Evolutionary conservation across 257 asterid genomes (phyloP).

Genomic region (Solanum boliviense): DNA sequence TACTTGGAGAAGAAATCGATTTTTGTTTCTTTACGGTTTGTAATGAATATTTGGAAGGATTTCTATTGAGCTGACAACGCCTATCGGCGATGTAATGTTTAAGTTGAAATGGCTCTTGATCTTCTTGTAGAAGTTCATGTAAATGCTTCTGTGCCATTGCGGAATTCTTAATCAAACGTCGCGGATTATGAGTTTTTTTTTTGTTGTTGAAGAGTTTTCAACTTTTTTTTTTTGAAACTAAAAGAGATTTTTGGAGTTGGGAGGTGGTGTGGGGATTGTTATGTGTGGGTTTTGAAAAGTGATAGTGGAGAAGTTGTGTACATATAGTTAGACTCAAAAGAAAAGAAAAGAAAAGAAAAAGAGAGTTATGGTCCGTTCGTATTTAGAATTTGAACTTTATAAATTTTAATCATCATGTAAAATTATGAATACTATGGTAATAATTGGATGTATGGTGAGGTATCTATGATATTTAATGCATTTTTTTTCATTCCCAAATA

Average conservation of each 20-base stretch:
- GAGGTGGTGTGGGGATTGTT: background rate
- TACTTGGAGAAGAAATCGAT: constrained; percentile 17
- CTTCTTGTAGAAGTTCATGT: constrained; percentile 60
- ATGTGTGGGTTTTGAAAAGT: background rate
- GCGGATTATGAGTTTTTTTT: background rate
- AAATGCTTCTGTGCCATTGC: constrained; percentile 28
- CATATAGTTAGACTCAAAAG: background rate
- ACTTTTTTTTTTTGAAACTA: background rate
- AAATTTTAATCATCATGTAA: fast-evolving
- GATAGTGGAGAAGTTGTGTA: background rate
- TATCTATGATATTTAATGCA: background rate
- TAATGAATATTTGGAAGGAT: constrained; percentile 11
- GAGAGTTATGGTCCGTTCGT: background rate
- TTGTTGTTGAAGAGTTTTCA: constrained; percentile 32
- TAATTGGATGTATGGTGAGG: background rate
- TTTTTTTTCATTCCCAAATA: background rate
- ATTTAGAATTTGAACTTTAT: background rate
- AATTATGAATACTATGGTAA: background rate
- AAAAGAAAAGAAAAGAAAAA: background rate
- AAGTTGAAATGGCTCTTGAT: constrained; percentile 78
- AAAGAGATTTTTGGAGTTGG: constrained; percentile 2
- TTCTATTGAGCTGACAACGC: constrained; percentile 23
- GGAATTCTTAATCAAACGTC: background rate
- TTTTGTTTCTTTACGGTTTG: constrained; percentile 19
- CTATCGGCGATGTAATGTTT: constrained; percentile 42